Conservation (phyloP, 23 red algal species). For the Chondrus crispus region DNA sequence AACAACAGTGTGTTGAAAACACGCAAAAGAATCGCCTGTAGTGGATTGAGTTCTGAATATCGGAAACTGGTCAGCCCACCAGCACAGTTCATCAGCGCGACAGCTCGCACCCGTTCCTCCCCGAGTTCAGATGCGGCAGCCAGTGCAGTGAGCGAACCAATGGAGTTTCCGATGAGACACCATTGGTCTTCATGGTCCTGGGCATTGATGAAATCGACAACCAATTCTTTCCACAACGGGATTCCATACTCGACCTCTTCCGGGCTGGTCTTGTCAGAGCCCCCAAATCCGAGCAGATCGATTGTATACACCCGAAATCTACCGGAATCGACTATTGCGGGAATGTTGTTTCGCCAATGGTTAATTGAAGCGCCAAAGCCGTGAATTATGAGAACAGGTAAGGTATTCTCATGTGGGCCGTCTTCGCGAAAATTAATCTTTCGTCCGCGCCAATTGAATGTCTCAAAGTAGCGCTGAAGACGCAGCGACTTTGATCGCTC, state of each 20-base stretch:
- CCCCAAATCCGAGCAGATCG: constrained; percentile 95
- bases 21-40: constrained; percentile 33
- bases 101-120: constrained; percentile 20
- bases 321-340: constrained; percentile 56
- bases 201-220: constrained; percentile 65
- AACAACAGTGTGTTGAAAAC: constrained; percentile 68
- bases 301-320: constrained; percentile 77
- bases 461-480: constrained; percentile 63
- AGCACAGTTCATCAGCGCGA: constrained; percentile 91
- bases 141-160: constrained; percentile 76
- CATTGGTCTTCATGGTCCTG: constrained; percentile 63
- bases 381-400: constrained; percentile 87
- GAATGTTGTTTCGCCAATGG: constrained; percentile 86
- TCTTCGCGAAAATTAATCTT: constrained; percentile 79
- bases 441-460: constrained; percentile 68
- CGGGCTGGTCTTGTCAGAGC: constrained; percentile 68
- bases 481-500: too few species aligned
- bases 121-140: constrained; percentile 59
- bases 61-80: constrained; percentile 88
- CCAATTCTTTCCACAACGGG: constrained; percentile 76
- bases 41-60: constrained; percentile 70
- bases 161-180: constrained; percentile 89
- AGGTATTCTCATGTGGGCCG: not conserved
- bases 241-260: constrained; percentile 65
- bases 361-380: constrained; percentile 90